Percentiles rank a stretch among this genome's conserved stretches.
These are phyloP conservation scores for Ramichloridium luteum DNA, from an alignment of 2,329 filamentous ascomycete genomes.

Conservation along the genomic window DNA sequence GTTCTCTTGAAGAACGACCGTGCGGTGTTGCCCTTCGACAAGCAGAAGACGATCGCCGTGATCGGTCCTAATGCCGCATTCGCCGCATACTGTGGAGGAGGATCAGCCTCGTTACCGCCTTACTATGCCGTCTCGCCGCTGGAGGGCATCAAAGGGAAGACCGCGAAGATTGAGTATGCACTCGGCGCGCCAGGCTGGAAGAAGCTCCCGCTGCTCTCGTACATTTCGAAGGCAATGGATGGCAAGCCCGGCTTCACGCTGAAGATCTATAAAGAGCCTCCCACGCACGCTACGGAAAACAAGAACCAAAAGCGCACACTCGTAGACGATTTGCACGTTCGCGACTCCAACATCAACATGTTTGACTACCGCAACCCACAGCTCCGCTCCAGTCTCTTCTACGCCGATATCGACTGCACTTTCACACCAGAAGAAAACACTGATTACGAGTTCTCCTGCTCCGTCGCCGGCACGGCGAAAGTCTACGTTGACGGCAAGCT, in stretches of 20 bases:
- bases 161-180: slow-evolving; percentile 13
- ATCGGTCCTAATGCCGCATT: slow-evolving; percentile 65
- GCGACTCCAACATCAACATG: slow-evolving; percentile 30
- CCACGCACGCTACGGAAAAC: slow-evolving; percentile 23
- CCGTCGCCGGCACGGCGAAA: slow-evolving; percentile 54
- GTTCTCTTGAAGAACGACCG: slow-evolving; percentile 54
- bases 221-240: slow-evolving; percentile 12
- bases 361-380: slow-evolving; percentile 39
- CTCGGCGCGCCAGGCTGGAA: slow-evolving; percentile 20
- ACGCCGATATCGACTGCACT: slow-evolving; percentile 40
- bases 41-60: slow-evolving; percentile 56
- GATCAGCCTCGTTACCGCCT: slow-evolving; percentile 22
- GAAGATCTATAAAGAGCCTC: slow-evolving; percentile 36
- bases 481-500: slow-evolving; percentile 51
- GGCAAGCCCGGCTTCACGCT: slow-evolving; percentile 18
- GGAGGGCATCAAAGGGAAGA: slow-evolving; percentile 20
- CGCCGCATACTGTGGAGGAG: slow-evolving; percentile 37
- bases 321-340: slow-evolving; percentile 40
- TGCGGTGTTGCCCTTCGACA: slow-evolving; percentile 50
- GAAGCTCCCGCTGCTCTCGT: slow-evolving; percentile 19
- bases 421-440: slow-evolving; percentile 49
- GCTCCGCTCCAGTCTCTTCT: slow-evolving; percentile 27
- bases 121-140: slow-evolving; percentile 25
- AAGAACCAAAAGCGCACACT: slow-evolving; percentile 35
- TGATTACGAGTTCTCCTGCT: slow-evolving; percentile 53